Percentiles rank a stretch among this genome's conserved stretches.
Conservation (phyloP, 495 filamentous ascomycete species). For the Aspergillus avenaceus region DNA sequence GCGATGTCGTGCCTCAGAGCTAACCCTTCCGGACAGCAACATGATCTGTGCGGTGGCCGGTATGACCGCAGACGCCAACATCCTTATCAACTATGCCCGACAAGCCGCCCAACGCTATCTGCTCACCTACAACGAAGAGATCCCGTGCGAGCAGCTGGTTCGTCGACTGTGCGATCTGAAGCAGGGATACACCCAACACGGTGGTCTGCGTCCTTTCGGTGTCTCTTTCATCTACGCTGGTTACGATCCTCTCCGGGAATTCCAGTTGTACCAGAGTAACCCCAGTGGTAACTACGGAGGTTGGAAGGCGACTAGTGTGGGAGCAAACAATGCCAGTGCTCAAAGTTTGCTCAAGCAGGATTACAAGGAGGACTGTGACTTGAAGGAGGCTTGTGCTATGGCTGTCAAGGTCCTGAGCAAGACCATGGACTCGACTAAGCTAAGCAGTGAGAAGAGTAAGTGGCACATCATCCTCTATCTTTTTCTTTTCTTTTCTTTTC, state of each 20-base stretch:
- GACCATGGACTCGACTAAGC: conserved; percentile 98
- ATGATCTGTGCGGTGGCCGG: conserved; percentile 99
- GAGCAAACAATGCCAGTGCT: conserved; percentile 96
- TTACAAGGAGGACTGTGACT: conserved; percentile 93
- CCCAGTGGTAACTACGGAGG: conserved; percentile 99
- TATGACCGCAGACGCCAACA: conserved; percentile 99
- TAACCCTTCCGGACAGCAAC: conserved; percentile 61
- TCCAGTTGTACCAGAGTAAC: conserved; percentile 99
- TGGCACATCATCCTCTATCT: conserved; percentile 7
- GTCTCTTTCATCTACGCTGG: conserved; percentile 99
- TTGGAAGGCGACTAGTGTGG: conserved; percentile 97
- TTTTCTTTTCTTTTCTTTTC: background rate
- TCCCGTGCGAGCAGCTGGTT: conserved; percentile 98
- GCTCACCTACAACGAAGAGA: conserved; percentile 98
- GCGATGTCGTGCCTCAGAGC: background rate
- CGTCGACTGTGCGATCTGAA: conserved; percentile 96
- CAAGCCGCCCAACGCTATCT: conserved; percentile 96
- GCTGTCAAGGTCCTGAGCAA: conserved; percentile 99
- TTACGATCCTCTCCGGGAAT: conserved; percentile 90
- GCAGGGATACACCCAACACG: conserved; percentile 99
- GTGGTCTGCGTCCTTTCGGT: conserved; percentile 94
- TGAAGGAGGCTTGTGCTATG: conserved; percentile 96
- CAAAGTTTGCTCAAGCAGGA: conserved; percentile 98
- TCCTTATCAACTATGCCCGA: conserved; percentile 98
- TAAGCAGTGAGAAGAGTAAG: conserved; percentile 98